Evolutionary conservation across 192 early-diverging fungal species (phyloP).

Genomic region (Podila epigama): DNA sequence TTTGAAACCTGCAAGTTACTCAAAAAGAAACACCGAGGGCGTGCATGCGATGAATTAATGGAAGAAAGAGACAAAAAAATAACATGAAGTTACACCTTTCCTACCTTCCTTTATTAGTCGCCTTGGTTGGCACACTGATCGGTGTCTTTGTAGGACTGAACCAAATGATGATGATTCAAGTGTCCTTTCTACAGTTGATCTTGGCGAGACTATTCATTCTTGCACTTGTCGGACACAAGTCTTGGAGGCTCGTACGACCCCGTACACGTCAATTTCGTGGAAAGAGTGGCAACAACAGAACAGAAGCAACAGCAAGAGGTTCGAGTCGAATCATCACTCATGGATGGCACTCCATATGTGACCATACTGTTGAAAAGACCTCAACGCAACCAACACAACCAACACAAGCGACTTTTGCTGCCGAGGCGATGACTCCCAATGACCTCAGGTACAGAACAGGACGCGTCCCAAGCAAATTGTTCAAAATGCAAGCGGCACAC

Average conservation of each 20-base stretch:
- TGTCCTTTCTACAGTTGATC: background rate
- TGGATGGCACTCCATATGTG: too few species aligned
- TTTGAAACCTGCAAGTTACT: background rate
- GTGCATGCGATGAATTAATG: too few species aligned
- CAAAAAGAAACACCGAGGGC: background rate
- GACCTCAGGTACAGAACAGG: background rate
- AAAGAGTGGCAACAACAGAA: too few species aligned
- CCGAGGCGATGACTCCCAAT: too few species aligned
- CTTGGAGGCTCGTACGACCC: too few species aligned
- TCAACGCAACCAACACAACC: too few species aligned
- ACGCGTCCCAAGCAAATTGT: background rate
- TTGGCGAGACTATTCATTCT: background rate
- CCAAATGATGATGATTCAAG: background rate
- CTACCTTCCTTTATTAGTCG: background rate
- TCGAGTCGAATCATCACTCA: too few species aligned
- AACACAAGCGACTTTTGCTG: too few species aligned
- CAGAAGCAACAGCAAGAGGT: too few species aligned
- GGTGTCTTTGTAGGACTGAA: background rate
- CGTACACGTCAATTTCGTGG: too few species aligned
- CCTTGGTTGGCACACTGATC: background rate
- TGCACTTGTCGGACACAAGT: background rate
- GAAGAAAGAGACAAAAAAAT: background rate
- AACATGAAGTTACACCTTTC: background rate
- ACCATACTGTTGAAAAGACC: too few species aligned
- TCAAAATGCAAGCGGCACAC: background rate